phyloP scores from a whole-genome alignment of 345 rosid genomes.

The Moricandia arvensis region DNA sequence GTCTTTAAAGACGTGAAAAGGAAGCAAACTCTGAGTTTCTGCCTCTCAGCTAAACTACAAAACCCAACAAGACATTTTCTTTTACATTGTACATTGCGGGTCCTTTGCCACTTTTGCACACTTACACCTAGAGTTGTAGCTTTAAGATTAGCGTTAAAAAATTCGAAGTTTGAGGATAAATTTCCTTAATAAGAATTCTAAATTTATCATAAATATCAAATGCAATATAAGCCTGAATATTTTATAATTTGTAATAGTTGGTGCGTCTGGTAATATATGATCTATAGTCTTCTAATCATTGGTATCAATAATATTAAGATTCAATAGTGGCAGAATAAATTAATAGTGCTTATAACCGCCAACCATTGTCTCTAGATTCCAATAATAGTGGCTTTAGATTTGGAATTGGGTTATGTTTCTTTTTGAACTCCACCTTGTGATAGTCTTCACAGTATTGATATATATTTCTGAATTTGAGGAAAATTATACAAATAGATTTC shows the following conservation, averaged over 20 bases:
- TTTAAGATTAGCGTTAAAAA: neutral
- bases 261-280: conserved; percentile 16
- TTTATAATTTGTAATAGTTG: neutral
- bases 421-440: neutral
- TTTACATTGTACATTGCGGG: conserved; percentile 33
- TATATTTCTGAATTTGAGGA: neutral
- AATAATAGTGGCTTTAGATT: conserved; percentile 13
- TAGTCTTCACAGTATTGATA: neutral
- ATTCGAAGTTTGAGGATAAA: neutral
- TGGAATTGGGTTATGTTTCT: neutral
- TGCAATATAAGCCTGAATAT: neutral
- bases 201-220: neutral
- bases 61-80: conserved; percentile 17
- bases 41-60: conserved; percentile 32
- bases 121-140: neutral
- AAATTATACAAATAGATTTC: neutral
- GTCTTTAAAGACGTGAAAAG: conserved; percentile 54
- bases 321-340: conserved; percentile 10
- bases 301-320: neutral
- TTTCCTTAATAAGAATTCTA: neutral
- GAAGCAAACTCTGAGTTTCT: conserved; percentile 50
- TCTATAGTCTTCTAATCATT: conserved; percentile 16
- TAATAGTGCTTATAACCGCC: conserved; percentile 25
- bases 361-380: conserved; percentile 30
- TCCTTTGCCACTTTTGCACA: conserved; percentile 9